Base-by-base conservation (phyloP, 345 rosid genomes). In the Melaleuca alternifolia region DNA sequence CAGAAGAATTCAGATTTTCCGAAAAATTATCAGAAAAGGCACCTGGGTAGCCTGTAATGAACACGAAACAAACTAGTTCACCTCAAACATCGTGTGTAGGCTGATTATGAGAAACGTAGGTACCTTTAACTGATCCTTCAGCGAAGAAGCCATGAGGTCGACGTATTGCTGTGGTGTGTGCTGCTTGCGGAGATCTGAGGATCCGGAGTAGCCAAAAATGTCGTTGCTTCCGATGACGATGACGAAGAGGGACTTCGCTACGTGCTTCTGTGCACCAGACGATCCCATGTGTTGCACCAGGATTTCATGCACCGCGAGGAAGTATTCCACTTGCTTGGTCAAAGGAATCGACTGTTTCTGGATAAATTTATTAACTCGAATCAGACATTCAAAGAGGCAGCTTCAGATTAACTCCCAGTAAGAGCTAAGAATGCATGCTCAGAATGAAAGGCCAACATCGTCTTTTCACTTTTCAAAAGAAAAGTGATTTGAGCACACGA, bases 301-400 rank as follows among this genome's bases (percentile, higher is more conserved):
- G 61, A 14, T 26, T 3, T 50, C 51, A 14, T 85, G 82, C 51
- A 89, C 90, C 44, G 50, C 54, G 21, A 30, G 4, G 85, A 56
- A 87, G 88, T 89, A 87, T 37, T 52, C 87, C 46, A 85, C 85
- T 87, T 89, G 90, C 51, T 87, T 71, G 57, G 90, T 50, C 54
- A 90, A 86, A 71, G 92, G 89, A 28, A 90, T 51, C 30, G 89
- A 82, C 15, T 82, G 87, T 11, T 82, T 83, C 90, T 89, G n/a
- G 3, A 61, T 26, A 23, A 24, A 0, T 0, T 0, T 0, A 3
- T 16, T 41, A 41, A 51, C 23, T 6, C 0, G 53, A 26, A 15
- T 5, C 1, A 0, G 1, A 3, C 10, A 2, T 26, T 21, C 37
- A 46, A 7, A 0, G 1, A 23, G 2, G 95, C 93, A 41, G 41